Conservation (phyloP, 176 grass and related monocot genomes). For the Thinopyrum elongatum region DNA sequence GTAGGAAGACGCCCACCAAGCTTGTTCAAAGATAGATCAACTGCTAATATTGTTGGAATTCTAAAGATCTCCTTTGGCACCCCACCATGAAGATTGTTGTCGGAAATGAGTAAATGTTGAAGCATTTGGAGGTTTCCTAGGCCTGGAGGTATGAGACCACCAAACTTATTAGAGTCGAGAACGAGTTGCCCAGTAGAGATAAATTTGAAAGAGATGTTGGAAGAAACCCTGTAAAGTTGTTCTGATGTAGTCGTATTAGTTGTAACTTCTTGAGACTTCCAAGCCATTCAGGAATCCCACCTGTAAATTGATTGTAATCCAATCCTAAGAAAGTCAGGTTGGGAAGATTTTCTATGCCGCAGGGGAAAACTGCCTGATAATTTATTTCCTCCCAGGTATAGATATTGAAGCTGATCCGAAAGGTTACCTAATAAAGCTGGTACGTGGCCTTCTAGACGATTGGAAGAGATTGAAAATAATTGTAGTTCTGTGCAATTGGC, state of each 20-base stretch:
- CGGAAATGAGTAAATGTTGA: no score
- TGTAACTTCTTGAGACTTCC: neutral
- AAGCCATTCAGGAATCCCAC: neutral
- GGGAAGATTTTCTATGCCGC: neutral
- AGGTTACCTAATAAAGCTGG: neutral
- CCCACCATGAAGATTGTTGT: no score
- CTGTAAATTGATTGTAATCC: neutral
- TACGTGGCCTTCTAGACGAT: no score
- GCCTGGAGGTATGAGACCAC: no score
- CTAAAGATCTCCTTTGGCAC: no score
- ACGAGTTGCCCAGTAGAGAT: no score
- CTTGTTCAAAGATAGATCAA: no score
- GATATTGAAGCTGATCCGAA: rapidly evolving
- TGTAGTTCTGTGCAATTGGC: neutral
- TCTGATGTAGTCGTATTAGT: rapidly evolving
- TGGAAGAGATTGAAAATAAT: rapidly evolving
- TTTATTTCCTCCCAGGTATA: neutral
- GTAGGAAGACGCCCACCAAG: no score
- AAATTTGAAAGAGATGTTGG: no score
- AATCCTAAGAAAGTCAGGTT: neutral
- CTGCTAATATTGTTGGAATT: no score
- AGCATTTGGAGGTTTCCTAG: no score
- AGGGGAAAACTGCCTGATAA: neutral
- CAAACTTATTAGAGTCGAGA: no score
- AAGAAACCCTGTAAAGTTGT: neutral